Percentiles rank a stretch among this genome's conserved stretches.
phyloP scores from a whole-genome alignment of 352 stramenopile species.

The Globisporangium takayamanum region DNA sequence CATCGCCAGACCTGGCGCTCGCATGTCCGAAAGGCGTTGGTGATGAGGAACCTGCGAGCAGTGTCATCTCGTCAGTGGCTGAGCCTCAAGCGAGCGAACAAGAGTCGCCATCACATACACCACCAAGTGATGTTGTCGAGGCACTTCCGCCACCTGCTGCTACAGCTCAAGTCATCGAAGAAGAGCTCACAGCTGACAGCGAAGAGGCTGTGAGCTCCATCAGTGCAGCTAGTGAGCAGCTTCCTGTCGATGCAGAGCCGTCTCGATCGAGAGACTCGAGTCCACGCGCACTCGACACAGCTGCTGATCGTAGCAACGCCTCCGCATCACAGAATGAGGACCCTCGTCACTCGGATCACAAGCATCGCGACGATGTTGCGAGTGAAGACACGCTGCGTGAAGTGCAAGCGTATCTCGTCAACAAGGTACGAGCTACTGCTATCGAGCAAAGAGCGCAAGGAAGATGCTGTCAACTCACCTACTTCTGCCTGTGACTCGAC shows the following conservation, averaged over 20 bases:
- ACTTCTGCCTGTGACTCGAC: not conserved
- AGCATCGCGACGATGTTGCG: not conserved
- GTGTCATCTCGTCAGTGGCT: not conserved
- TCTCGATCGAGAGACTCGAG: not conserved
- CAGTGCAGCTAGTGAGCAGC: too few species aligned
- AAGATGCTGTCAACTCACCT: not conserved
- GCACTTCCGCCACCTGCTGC: too few species aligned
- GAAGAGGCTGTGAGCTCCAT: too few species aligned
- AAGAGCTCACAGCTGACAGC: too few species aligned
- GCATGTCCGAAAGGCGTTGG: not conserved
- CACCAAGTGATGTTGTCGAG: too few species aligned
- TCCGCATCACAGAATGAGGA: too few species aligned
- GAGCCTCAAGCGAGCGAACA: not conserved
- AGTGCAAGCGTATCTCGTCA: conserved; percentile 28
- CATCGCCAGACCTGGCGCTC: not conserved
- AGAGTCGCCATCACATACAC: too few species aligned
- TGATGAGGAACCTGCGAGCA: not conserved
- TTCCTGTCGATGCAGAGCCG: not conserved
- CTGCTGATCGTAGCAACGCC: not conserved
- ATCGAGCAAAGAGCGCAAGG: not conserved
- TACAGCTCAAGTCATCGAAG: too few species aligned
- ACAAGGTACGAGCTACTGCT: conserved; percentile 19
- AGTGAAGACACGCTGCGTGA: conserved; percentile 18
- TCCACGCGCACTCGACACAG: not conserved
- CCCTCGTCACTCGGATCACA: not conserved